A percentile compares a stretch with the other conserved stretches of the same genome.
phyloP scores from a whole-genome alignment of 202 grass and related monocot species.

The Panicum virgatum region DNA sequence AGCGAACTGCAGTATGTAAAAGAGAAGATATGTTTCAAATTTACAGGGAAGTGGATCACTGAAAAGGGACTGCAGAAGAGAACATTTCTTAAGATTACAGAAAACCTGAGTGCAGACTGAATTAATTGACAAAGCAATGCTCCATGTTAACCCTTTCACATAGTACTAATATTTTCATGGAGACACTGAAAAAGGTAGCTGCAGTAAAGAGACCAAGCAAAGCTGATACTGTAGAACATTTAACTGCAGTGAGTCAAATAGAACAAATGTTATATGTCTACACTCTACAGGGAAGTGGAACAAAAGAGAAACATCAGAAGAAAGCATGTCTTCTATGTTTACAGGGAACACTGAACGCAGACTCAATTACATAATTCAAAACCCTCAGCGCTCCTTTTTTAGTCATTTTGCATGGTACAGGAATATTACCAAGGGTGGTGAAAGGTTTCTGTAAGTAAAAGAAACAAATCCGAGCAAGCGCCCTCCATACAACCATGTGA shows the following conservation, averaged over 20 bases:
- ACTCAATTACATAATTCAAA: too few relatives aligned
- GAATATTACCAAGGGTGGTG: not conserved
- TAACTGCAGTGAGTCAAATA: too few relatives aligned
- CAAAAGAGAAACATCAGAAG: too few relatives aligned
- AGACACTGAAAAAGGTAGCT: not conserved
- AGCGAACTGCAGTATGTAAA: conserved; percentile 58
- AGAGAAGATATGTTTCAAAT: not conserved
- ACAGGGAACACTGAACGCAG: too few relatives aligned
- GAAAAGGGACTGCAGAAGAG: not conserved
- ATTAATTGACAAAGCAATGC: not conserved
- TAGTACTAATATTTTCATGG: not conserved
- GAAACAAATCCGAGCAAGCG: not conserved
- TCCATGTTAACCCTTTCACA: not conserved
- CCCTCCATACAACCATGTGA: not conserved
- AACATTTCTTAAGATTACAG: not conserved
- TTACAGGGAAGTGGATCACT: not conserved
- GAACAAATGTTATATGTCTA: too few relatives aligned
- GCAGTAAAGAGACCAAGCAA: not conserved
- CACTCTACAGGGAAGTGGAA: too few relatives aligned
- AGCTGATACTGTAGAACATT: not conserved
- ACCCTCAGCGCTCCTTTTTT: not conserved
- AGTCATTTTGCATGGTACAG: not conserved
- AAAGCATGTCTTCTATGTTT: too few relatives aligned
- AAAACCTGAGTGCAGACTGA: not conserved
- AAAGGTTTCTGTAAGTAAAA: not conserved